Percentiles rank a stretch among this genome's conserved stretches.
These are phyloP conservation scores for Boletus hoseneyae DNA, from an alignment of 1,284 basidiomycete genomes.

Conservation along the genomic window DNA sequence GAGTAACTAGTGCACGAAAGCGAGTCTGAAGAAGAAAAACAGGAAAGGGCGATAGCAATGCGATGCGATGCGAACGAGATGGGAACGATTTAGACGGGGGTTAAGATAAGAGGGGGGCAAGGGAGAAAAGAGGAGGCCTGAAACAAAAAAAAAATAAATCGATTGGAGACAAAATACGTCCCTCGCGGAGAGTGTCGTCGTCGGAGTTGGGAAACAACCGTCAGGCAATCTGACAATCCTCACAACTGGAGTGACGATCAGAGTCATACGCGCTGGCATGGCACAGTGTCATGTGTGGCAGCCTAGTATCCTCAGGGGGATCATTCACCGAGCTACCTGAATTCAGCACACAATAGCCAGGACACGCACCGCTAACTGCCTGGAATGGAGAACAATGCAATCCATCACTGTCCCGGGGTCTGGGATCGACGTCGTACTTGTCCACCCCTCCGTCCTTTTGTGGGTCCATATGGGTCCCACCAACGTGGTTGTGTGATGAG, in stretches of 20 bases:
- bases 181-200: conserved; percentile 34
- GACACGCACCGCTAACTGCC: conserved; percentile 26
- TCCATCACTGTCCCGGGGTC: conserved; percentile 3
- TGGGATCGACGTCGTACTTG: conserved; percentile 22
- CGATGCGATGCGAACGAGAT: conserved; percentile 34
- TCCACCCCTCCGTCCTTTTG: conserved; percentile 26
- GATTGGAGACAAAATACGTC: conserved; percentile 27
- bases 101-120: conserved; percentile 30
- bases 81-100: conserved; percentile 30
- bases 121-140: conserved; percentile 21
- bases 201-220: conserved; percentile 34
- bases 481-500: conserved; percentile 29
- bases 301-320: not conserved
- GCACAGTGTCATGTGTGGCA: not conserved
- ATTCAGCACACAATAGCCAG: conserved; percentile 30
- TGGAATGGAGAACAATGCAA: conserved; percentile 31
- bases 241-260: not conserved
- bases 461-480: conserved; percentile 38
- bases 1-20: conserved; percentile 35
- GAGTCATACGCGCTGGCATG: conserved; percentile 1
- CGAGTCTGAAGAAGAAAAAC: conserved; percentile 25
- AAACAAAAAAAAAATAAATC: conserved; percentile 28
- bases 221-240: conserved; percentile 22
- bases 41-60: conserved; percentile 34
- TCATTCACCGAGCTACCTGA: conserved; percentile 10